Percentiles rank a stretch among this genome's conserved stretches.
Conservation (phyloP, 1,284 basidiomycete genomes). For the Rhodotorula sp. region DNA sequence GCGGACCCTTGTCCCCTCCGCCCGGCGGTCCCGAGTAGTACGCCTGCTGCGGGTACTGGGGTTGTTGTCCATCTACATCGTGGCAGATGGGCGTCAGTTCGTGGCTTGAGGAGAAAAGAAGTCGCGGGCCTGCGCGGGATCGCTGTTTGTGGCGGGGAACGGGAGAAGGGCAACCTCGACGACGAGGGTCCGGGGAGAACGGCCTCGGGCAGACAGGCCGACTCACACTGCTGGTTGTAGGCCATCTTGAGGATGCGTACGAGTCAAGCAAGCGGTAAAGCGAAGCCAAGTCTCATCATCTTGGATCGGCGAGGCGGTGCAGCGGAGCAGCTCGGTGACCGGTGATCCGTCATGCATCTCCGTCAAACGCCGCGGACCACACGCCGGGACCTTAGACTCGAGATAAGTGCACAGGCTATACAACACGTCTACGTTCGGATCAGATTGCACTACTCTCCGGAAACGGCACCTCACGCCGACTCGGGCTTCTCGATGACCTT, state of each 20-base stretch:
- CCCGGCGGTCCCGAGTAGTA: slow-evolving; percentile 9
- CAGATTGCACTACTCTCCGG: neutral
- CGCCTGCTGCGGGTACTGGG: slow-evolving; percentile 32
- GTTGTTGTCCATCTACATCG: neutral
- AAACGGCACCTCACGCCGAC: neutral
- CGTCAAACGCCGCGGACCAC: neutral
- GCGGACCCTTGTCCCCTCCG: slow-evolving; percentile 23
- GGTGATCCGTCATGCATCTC: no score
- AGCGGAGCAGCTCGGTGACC: neutral
- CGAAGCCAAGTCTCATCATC: neutral
- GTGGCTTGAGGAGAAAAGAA: neutral
- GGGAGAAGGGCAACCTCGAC: no score
- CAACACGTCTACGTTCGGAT: neutral
- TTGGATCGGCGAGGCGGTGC: slow-evolving; percentile 4
- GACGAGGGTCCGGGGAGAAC: no score
- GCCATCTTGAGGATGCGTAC: neutral
- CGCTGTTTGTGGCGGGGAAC: neutral
- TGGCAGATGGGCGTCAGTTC: neutral
- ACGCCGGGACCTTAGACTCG: neutral
- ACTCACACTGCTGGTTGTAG: slow-evolving; percentile 27
- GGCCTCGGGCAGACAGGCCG: neutral
- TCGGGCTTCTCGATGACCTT: neutral
- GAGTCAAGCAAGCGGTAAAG: neutral
- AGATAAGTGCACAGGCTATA: neutral
- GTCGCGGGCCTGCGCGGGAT: neutral